Evolutionary conservation across 345 rosid species (phyloP).

Genomic region (Syzygium jambos): DNA sequence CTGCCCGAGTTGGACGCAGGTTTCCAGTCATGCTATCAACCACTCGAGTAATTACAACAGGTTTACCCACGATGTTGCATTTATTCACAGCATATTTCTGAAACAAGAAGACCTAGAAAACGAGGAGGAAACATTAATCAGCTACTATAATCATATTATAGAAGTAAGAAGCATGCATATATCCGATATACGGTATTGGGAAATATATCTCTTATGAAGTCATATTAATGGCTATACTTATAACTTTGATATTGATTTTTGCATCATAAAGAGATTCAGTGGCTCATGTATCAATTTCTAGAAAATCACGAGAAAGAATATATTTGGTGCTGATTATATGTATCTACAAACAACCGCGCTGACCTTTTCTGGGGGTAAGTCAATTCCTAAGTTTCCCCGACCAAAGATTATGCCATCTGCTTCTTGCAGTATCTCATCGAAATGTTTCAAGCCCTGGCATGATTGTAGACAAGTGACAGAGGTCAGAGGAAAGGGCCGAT

Average conservation of each 20-base stretch:
- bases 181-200: background rate
- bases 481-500: background rate
- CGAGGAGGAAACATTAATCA: background rate
- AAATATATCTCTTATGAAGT: background rate
- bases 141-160: background rate
- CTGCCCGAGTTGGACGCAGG: slow-evolving; percentile 18
- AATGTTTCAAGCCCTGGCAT: slow-evolving; percentile 20
- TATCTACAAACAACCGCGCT: background rate
- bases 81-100: slow-evolving; percentile 10
- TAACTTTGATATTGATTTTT: background rate
- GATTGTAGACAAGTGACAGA: background rate
- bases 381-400: slow-evolving; percentile 31
- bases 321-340: background rate
- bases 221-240: background rate
- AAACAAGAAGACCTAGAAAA: slow-evolving; percentile 13
- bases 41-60: slow-evolving; percentile 17
- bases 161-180: background rate
- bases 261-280: background rate
- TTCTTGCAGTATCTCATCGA: slow-evolving; percentile 21
- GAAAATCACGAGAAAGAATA: background rate
- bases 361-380: slow-evolving; percentile 32
- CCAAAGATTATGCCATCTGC: slow-evolving; percentile 30
- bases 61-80: slow-evolving; percentile 13
- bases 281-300: background rate
- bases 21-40: slow-evolving; percentile 21